A percentile compares a stretch with the other conserved stretches of the same genome.
Evolutionary conservation across 108 stramenopile species (phyloP).

Genomic region (Skeletonema costatum): DNA sequence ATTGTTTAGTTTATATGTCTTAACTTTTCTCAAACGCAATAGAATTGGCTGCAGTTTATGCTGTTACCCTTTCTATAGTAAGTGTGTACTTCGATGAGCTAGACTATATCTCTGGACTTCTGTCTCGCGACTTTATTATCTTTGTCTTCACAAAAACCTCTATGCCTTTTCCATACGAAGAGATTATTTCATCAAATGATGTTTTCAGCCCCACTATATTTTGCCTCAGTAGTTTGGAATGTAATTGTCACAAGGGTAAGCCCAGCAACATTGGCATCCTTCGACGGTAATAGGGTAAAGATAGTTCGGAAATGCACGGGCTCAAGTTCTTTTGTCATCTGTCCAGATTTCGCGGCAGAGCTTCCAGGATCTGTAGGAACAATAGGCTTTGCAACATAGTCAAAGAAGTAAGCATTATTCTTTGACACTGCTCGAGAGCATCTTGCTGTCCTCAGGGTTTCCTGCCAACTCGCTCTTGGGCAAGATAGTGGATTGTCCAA

Average conservation of each 20-base stretch:
- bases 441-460: slow-evolving; percentile 45
- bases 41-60: no score
- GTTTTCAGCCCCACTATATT: slow-evolving; percentile 52
- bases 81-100: not conserved
- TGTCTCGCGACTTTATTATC: not conserved
- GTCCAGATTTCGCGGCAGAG: not conserved
- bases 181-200: slow-evolving; percentile 68
- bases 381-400: slow-evolving; percentile 45
- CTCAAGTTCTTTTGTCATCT: slow-evolving; percentile 27
- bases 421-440: slow-evolving; percentile 69
- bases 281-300: slow-evolving; percentile 54
- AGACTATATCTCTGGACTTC: not conserved
- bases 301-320: slow-evolving; percentile 76
- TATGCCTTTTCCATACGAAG: slow-evolving; percentile 58
- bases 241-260: slow-evolving; percentile 76
- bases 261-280: slow-evolving; percentile 64
- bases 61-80: no score
- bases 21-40: no score
- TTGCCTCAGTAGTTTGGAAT: slow-evolving; percentile 65
- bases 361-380: slow-evolving; percentile 22
- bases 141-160: not conserved
- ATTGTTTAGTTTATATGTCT: no score
- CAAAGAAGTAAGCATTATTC: slow-evolving; percentile 77
- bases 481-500: slow-evolving; percentile 79
- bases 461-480: slow-evolving; percentile 76